Conservation (phyloP, 345 rosid genomes). For the Barbarea vulgaris region DNA sequence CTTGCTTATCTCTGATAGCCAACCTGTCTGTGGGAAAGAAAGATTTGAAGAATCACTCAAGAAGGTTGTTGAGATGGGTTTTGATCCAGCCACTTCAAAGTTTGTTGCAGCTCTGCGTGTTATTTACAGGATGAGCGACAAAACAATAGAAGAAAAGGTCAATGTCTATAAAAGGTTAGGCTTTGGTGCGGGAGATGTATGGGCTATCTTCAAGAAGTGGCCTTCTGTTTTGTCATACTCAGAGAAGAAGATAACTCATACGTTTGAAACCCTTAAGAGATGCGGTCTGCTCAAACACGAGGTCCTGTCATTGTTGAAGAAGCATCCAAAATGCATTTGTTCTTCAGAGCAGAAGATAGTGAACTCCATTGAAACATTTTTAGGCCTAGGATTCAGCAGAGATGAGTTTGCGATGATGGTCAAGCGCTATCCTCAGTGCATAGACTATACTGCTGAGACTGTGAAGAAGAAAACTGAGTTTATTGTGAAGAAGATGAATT, state of each 20-base stretch:
- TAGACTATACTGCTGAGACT: neutral
- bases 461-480: conserved; percentile 24
- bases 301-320: neutral
- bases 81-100: conserved; percentile 15
- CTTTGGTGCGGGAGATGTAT: conserved; percentile 32
- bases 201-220: conserved; percentile 38
- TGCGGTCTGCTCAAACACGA: conserved; percentile 1
- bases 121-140: neutral
- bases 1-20: too few relatives aligned
- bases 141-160: conserved; percentile 13
- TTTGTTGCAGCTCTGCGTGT: conserved; percentile 27
- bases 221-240: too few relatives aligned
- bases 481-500: conserved; percentile 42
- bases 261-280: neutral
- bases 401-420: conserved; percentile 27
- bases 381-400: conserved; percentile 9
- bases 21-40: neutral
- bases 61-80: conserved; percentile 23
- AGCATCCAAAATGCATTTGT: neutral
- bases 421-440: neutral
- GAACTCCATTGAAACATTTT: conserved; percentile 25
- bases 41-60: conserved; percentile 18
- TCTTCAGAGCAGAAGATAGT: conserved; percentile 31
- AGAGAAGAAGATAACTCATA: neutral
- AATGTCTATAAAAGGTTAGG: conserved; percentile 27